Evolutionary conservation across 225 moss, liverwort and hornwort genomes (phyloP), one percentile per base, ranked within the genome.

Genomic region (Pseudoscleropodium purum): DNA sequence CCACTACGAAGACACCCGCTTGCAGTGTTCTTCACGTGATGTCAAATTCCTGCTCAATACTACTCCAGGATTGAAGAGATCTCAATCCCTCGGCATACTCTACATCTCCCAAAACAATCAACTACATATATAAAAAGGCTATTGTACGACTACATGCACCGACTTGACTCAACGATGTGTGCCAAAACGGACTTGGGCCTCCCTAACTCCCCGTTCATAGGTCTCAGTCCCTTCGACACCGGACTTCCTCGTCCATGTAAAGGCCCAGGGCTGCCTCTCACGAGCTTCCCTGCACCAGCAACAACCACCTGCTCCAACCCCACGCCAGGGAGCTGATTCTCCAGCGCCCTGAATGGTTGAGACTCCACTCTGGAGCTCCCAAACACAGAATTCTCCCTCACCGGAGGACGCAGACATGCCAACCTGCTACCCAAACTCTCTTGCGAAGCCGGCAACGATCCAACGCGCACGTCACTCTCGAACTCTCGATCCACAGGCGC

Each of bases 401-500:
- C 54, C 23, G 96, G 96, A 61, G 97, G 96, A 54, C 98, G 96
- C 67, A 98, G 85, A 41, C 95, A 98, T 65, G 95, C 98, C 21
- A 98, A 90, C 62, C 93, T 93, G 90, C 96, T 94, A 8, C 93
- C 91, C 59, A 90, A 90, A 67, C 81, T 92, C 86, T 89, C 90
- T 56, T 93, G 94, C 30, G 92, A 97, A 39, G 91, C 92, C 3
- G 98, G 98, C 73, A 98, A 90, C 18, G 98, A 97, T 26, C 88
- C 92, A 41, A 98, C 96, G 23, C 96, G 94, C 39, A 98, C 89
- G 83, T 94, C 93, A 15, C 88, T 57, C 90, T 98, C 98, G 29
- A 97, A 91, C 70, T 95, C 95, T 56, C 85, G 90, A 41, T 98
- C 97, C 86, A 98, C 95, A 11, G 98, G 98, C 18, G 94, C 96